Base-by-base conservation (phyloP, 306 rosid species). In the Acacia crassicarpa region DNA sequence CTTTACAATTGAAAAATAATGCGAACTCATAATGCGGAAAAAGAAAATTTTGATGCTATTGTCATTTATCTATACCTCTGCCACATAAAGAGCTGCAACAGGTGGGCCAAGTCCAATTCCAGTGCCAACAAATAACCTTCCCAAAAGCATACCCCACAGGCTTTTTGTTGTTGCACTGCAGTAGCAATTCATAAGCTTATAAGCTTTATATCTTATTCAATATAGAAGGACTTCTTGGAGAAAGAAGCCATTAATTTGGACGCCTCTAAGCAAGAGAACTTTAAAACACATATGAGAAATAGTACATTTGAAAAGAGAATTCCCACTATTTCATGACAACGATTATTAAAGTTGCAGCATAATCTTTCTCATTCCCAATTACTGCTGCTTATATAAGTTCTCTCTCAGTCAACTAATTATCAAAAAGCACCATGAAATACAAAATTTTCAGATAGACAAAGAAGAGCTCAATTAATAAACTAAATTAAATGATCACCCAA, bases 91-190 rank as follows among this genome's bases (percentile, higher is more conserved):
- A 88, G 97, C 91, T 75, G 87, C 94, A 82, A 93, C 89, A 73
- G 93, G 89, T 76, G 98, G 98, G 22, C 97, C 98, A 61, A 93
- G 87, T 80, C 98, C 98, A 85, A 93, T 89, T 85, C 98, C 97
- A 16, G 86, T 90, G 84, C 98, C 97, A 73, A 90, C 98, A 83
- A 91, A 90, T 82, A 93, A 82, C 85, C 97, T 88, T 86, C 98
- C 98, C 27, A 93, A 75, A 84, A 93, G 92, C 98, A 93, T 93
- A 83, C 92, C 97, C 98, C 90, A 88, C 22, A 93, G 91, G 85
- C 85, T 68, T 76, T 81, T 89, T 32, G 94, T 69, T 59, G 93
- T 91, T 85, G 97, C 98, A 84, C 98, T 93, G 89, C 80, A 78
- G 79, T 30, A 72, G 83, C 16, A 75, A 76, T 58, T 48, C 44